Conservation (phyloP, 2,329 filamentous ascomycete species). For the Epichloe hybrida region DNA sequence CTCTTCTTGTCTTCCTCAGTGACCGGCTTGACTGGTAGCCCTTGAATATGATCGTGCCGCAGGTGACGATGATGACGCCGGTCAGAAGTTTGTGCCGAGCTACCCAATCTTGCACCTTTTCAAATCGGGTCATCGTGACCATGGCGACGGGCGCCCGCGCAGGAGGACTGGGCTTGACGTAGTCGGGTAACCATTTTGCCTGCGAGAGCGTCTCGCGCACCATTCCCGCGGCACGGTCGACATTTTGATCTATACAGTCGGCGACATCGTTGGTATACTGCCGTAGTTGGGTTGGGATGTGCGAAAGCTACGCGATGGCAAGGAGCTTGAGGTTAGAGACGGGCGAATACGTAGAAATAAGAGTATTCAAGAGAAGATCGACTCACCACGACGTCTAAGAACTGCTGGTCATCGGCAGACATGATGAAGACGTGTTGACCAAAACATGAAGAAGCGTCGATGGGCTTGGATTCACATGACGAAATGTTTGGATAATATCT, state of each 20-base stretch:
- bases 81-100: conserved; percentile 58
- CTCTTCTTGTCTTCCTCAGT: conserved; percentile 56
- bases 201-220: conserved; percentile 57
- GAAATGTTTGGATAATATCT: conserved; percentile 1
- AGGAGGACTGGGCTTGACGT: conserved; percentile 46
- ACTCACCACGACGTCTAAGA: conserved; percentile 57
- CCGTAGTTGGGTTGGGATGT: conserved; percentile 48
- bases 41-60: conserved; percentile 49
- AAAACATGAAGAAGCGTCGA: background rate
- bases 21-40: conserved; percentile 38
- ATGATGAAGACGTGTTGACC: conserved; percentile 32
- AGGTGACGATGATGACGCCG: conserved; percentile 54
- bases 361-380: background rate
- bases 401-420: conserved; percentile 68
- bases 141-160: conserved; percentile 20
- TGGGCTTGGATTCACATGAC: conserved; percentile 3
- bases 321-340: conserved; percentile 1
- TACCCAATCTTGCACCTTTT: conserved; percentile 58
- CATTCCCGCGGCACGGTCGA: conserved; percentile 59
- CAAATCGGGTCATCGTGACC: conserved; percentile 24
- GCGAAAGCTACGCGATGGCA: conserved; percentile 30
- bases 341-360: background rate
- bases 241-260: conserved; percentile 66
- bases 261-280: conserved; percentile 61
- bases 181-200: conserved; percentile 59